Evolutionary conservation across 441 rosid species (phyloP).

Genomic region (Geranium incanum): DNA sequence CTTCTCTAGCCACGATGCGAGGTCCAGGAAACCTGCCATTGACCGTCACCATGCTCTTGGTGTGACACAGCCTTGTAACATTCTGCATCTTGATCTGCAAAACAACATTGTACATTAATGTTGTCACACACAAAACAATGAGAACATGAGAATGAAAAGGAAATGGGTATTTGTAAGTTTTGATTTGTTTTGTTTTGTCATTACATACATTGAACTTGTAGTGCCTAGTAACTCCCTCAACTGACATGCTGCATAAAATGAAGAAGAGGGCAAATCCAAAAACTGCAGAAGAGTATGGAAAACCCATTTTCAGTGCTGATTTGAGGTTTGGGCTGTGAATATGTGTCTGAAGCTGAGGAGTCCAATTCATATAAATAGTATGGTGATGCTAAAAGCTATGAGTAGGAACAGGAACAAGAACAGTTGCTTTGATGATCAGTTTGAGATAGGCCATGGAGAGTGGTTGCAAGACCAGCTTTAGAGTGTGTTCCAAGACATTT

Average conservation of each 20-base stretch:
- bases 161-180: too few species aligned
- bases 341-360: background rate
- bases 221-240: slow-evolving; percentile 29
- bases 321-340: background rate
- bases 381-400: too few species aligned
- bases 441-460: background rate
- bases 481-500: slow-evolving; percentile 2
- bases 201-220: slow-evolving; percentile 48
- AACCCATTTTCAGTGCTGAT: background rate
- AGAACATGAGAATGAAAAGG: background rate
- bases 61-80: slow-evolving; percentile 48
- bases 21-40: slow-evolving; percentile 68
- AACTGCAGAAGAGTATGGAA: background rate
- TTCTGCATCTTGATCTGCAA: slow-evolving; percentile 44
- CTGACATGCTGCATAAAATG: background rate
- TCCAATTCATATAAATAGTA: background rate
- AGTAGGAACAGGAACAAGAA: too few species aligned
- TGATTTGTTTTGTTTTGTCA: background rate
- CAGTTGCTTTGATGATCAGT: background rate
- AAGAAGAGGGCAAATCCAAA: background rate
- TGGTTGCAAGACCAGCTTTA: background rate
- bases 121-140: background rate
- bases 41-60: slow-evolving; percentile 45
- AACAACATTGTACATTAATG: background rate
- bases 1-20: slow-evolving; percentile 48